These are phyloP conservation scores for Litsea cubeba DNA, from an alignment of 164 flowering plant species.

Conservation along the genomic window DNA sequence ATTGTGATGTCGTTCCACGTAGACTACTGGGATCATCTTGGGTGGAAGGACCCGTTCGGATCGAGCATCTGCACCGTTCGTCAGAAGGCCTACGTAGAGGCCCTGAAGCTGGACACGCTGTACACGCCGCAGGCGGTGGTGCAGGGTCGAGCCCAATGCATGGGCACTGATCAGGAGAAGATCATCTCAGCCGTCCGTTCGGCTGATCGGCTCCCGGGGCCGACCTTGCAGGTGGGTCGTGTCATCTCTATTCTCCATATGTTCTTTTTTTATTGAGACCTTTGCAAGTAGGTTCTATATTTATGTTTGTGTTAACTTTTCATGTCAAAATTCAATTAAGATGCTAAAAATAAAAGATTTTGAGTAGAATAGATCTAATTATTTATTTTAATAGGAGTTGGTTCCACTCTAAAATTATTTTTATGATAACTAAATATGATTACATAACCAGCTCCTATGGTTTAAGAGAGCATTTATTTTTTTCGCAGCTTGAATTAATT, in stretches of 20 bases:
- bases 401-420: too few species aligned
- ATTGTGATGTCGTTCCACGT: constrained; percentile 71
- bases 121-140: constrained; percentile 88
- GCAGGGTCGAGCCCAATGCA: constrained; percentile 61
- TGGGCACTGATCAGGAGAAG: constrained; percentile 59
- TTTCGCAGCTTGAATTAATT: too few species aligned
- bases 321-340: too few species aligned
- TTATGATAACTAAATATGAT: too few species aligned
- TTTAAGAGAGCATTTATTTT: too few species aligned
- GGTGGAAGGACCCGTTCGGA: constrained; percentile 93
- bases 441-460: too few species aligned
- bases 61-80: constrained; percentile 78
- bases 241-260: background rate
- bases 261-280: background rate
- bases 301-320: too few species aligned
- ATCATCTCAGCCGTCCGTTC: constrained; percentile 35
- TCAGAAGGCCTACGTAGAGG: constrained; percentile 81
- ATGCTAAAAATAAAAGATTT: too few species aligned
- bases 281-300: too few species aligned
- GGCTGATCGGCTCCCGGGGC: constrained; percentile 52
- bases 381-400: background rate
- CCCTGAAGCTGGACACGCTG: constrained; percentile 65
- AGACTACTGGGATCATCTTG: constrained; percentile 87
- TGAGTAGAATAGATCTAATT: too few species aligned
- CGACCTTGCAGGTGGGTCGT: constrained; percentile 52